phyloP scores from a whole-genome alignment of 805 yeast species.

The Nematodospora valgi region DNA sequence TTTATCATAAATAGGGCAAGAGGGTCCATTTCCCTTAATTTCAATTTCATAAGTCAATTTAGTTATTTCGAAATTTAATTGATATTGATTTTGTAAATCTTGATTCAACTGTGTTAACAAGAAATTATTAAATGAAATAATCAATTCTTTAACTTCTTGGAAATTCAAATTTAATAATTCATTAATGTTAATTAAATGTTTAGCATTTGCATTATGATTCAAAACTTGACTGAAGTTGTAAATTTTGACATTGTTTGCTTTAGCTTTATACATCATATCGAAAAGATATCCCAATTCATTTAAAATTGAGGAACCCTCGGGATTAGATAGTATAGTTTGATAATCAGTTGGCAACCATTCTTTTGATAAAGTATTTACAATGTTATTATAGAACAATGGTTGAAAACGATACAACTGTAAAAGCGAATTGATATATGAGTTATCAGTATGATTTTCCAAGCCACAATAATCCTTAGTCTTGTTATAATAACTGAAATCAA shows the following conservation, averaged over 20 bases:
- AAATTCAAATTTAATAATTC: constrained; percentile 44
- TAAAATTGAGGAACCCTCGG: constrained; percentile 51
- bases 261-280: constrained; percentile 86
- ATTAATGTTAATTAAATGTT: constrained; percentile 53
- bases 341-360: constrained; percentile 44
- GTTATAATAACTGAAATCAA: constrained; percentile 85
- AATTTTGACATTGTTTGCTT: constrained; percentile 76
- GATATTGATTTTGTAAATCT: constrained; percentile 43
- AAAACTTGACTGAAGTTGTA: constrained; percentile 61
- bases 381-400: constrained; percentile 67
- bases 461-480: constrained; percentile 67
- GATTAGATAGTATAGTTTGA: constrained; percentile 28
- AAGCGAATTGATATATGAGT: constrained; percentile 68
- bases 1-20: constrained; percentile 35
- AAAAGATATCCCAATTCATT: constrained; percentile 84
- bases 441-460: constrained; percentile 81
- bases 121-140: constrained; percentile 58
- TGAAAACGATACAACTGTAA: constrained; percentile 77
- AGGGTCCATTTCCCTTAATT: constrained; percentile 29
- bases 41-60: constrained; percentile 44
- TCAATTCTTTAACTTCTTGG: constrained; percentile 38
- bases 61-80: constrained; percentile 29
- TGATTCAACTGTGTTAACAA: constrained; percentile 48
- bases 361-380: constrained; percentile 50
- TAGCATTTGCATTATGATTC: constrained; percentile 41